phyloP scores from a whole-genome alignment of 2,329 filamentous ascomycete genomes.

The Nemania diffusa region DNA sequence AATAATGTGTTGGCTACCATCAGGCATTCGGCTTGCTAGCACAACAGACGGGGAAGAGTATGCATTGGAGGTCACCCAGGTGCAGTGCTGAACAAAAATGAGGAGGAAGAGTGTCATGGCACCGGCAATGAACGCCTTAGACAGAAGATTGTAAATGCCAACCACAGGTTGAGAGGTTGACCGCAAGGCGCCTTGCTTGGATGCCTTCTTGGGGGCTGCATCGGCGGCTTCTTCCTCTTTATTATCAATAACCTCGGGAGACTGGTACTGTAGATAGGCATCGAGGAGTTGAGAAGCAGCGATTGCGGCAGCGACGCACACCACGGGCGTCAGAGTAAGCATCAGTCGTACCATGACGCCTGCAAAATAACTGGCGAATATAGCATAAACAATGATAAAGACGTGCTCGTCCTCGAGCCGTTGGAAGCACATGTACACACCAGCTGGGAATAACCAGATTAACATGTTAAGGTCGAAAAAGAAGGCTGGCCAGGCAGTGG shows the following conservation, averaged over 20 bases:
- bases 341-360: slow-evolving; percentile 99
- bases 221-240: slow-evolving; percentile 59
- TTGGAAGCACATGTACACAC: slow-evolving; percentile 98
- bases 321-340: slow-evolving; percentile 95
- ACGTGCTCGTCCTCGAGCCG: slow-evolving; percentile 95
- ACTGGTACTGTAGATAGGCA: slow-evolving; percentile 77
- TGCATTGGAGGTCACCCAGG: slow-evolving; percentile 98
- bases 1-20: slow-evolving; percentile 97
- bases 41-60: slow-evolving; percentile 99
- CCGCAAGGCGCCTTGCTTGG: slow-evolving; percentile 69
- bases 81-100: slow-evolving; percentile 96
- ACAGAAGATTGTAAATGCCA: slow-evolving; percentile 83
- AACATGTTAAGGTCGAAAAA: slow-evolving; percentile 99
- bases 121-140: slow-evolving; percentile 80
- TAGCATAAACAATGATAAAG: slow-evolving; percentile 96
- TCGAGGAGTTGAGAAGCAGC: slow-evolving; percentile 89
- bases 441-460: slow-evolving; percentile 98
- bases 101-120: slow-evolving; percentile 83
- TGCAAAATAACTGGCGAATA: slow-evolving; percentile 96
- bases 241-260: slow-evolving; percentile 65
- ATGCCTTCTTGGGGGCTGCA: slow-evolving; percentile 65
- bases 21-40: slow-evolving; percentile 88
- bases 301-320: slow-evolving; percentile 93
- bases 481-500: slow-evolving; percentile 98
- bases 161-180: slow-evolving; percentile 78